Percentiles rank a stretch among this genome's conserved stretches.
Conservation (phyloP, 495 filamentous ascomycete genomes). For the Xylaria palmicola region DNA sequence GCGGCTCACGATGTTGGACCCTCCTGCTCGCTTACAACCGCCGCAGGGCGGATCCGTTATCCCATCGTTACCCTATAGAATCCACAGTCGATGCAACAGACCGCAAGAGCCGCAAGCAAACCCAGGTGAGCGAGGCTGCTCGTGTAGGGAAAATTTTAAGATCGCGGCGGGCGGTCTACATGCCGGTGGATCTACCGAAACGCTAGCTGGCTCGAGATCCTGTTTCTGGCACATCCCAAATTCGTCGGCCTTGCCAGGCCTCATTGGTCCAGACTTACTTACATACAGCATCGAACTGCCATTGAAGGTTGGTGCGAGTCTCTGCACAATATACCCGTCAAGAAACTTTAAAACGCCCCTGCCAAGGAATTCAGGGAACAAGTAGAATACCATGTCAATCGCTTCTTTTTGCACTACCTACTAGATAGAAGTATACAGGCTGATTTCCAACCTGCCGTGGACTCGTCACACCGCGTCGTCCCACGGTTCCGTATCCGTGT, state of each 20-base stretch:
- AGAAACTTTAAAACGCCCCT: too few species aligned
- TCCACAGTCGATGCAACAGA: constrained; percentile 23
- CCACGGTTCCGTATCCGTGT: too few species aligned
- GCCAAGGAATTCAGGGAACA: too few species aligned
- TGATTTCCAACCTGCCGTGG: too few species aligned
- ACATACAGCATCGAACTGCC: background rate
- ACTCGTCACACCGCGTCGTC: too few species aligned
- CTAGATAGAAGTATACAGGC: too few species aligned
- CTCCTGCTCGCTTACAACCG: constrained; percentile 8
- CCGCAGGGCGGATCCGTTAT: constrained; percentile 24
- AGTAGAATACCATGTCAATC: too few species aligned
- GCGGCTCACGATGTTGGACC: background rate
- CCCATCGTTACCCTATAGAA: constrained; percentile 33
- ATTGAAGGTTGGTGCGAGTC: background rate
- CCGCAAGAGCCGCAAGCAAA: constrained; percentile 5
- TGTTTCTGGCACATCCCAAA: background rate
- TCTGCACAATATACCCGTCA: too few species aligned
- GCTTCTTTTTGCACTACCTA: too few species aligned
- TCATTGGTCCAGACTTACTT: constrained; percentile 7
- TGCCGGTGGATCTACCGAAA: background rate
- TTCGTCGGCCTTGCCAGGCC: background rate
- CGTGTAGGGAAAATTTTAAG: background rate
- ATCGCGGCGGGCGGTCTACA: background rate
- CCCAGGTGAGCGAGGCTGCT: too few species aligned
- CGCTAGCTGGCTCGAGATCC: background rate